A percentile compares a stretch with the other conserved stretches of the same genome.
These are phyloP conservation scores for Termitomyces sp. DNA, from an alignment of 768 basidiomycete genomes.

Conservation along the genomic window DNA sequence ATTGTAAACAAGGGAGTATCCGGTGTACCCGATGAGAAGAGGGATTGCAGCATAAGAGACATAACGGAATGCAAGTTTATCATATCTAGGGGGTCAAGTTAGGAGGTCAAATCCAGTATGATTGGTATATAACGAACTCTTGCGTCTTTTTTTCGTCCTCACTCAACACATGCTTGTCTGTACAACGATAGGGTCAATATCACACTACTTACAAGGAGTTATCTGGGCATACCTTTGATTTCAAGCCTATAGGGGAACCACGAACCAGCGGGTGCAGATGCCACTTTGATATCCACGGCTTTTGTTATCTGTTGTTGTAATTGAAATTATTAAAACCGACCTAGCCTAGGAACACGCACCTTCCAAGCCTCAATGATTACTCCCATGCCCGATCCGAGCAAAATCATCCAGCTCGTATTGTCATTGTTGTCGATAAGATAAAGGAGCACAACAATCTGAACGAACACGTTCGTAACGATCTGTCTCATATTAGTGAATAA, in stretches of 20 bases:
- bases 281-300: slow-evolving; percentile 81
- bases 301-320: slow-evolving; percentile 60
- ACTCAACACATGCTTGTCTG: slow-evolving; percentile 93
- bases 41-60: slow-evolving; percentile 90
- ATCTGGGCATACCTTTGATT: slow-evolving; percentile 58
- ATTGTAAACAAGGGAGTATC: slow-evolving; percentile 78
- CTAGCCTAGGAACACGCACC: slow-evolving; percentile 33
- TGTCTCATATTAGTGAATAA: slow-evolving; percentile 14
- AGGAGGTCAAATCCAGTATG: background rate
- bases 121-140: slow-evolving; percentile 48
- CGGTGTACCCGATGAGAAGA: slow-evolving; percentile 65
- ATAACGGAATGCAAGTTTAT: slow-evolving; percentile 90
- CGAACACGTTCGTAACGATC: slow-evolving; percentile 90
- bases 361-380: slow-evolving; percentile 93
- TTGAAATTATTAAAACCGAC: background rate
- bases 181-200: background rate
- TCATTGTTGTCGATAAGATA: slow-evolving; percentile 95
- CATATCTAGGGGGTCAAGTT: slow-evolving; percentile 51
- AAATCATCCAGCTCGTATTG: slow-evolving; percentile 97
- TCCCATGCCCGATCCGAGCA: slow-evolving; percentile 80
- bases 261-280: slow-evolving; percentile 57
- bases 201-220: slow-evolving; percentile 6
- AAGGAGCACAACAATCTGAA: slow-evolving; percentile 84
- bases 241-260: slow-evolving; percentile 73
- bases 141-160: slow-evolving; percentile 98